Conservation (phyloP, 352 stramenopile species). For the Pythium aquatile region DNA sequence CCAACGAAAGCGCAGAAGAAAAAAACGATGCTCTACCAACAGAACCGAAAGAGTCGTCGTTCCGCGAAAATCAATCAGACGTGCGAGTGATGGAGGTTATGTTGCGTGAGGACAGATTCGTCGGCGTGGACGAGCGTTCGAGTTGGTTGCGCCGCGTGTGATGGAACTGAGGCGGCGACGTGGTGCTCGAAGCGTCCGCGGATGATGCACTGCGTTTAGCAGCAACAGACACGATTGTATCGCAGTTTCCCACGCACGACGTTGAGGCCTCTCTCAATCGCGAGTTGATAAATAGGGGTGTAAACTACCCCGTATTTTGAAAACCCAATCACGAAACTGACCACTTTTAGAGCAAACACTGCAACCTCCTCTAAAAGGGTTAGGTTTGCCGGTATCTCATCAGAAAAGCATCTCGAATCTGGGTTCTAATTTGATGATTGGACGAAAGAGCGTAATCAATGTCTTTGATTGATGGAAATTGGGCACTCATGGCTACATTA, state of each 20-base stretch:
- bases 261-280: not conserved
- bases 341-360: not conserved
- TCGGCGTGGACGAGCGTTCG: not conserved
- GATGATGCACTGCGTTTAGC: conserved; percentile 12
- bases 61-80: conserved; percentile 4
- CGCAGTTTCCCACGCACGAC: conserved; percentile 10
- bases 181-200: conserved; percentile 11
- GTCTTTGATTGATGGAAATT: conserved; percentile 15
- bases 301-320: not conserved
- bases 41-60: not conserved
- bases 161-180: conserved; percentile 2
- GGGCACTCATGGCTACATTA: conserved; percentile 14
- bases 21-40: not conserved
- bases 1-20: conserved; percentile 5
- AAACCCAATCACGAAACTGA: not conserved
- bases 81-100: not conserved
- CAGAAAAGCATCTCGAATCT: conserved; percentile 1
- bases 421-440: conserved; percentile 10
- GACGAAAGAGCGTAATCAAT: conserved; percentile 1
- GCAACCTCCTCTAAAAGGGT: not conserved
- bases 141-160: not conserved
- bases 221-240: conserved; percentile 16
- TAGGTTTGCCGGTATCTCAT: not conserved
- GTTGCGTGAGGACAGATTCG: not conserved
- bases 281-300: conserved; percentile 19